Evolutionary conservation across 331 rosid species (phyloP), one percentile per base, ranked within the genome.

Genomic region (Acacia pycnantha): DNA sequence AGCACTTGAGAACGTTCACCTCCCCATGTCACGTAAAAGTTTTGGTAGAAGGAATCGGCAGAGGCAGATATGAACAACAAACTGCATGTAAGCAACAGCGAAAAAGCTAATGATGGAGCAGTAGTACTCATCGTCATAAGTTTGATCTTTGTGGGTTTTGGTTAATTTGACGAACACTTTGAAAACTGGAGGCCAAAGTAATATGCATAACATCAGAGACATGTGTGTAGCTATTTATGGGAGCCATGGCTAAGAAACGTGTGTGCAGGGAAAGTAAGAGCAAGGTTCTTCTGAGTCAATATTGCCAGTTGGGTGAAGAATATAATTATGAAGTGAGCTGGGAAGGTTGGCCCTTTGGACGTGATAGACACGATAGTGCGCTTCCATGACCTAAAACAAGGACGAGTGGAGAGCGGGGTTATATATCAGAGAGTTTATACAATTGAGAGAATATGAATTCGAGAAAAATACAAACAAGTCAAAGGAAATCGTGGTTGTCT

Each of bases 301-400:
- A 70, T n/a, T 11, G 74, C 53, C 75, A 70, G 75, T 43, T 43
- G 75, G 75, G 21, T n/a, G 54, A 69, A 40, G 74, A 40, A 69
- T 69, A 40, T 69, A 24, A 65, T 65, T 29, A 62, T 65, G 8
- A 15, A 15, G 13, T 66, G 26, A 35, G 72, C 47, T 66, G 72
- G 26, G 46, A 33, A 35, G 37, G 29, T 8, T 12, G 75, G 75
- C 54, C 22, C 6, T 70, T 22, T 70, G 75, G 75, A 24, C 53
- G 48, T 9, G 24, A 69, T 41, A 2, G 51, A 41, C 33, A 12
- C 35, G 27, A 70, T 22, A 43, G 75, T 70, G 75, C 54, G 21
- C 33, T 22, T 43, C 75, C 75, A 70, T 43, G 54, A 70, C 54
- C 53, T n/a, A 43, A 43, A 69, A 6, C 74, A 10, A 40, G 6